These are phyloP conservation scores for Aspergillus pseudoviridinutans DNA, from an alignment of 2,329 filamentous ascomycete genomes.

Conservation along the genomic window DNA sequence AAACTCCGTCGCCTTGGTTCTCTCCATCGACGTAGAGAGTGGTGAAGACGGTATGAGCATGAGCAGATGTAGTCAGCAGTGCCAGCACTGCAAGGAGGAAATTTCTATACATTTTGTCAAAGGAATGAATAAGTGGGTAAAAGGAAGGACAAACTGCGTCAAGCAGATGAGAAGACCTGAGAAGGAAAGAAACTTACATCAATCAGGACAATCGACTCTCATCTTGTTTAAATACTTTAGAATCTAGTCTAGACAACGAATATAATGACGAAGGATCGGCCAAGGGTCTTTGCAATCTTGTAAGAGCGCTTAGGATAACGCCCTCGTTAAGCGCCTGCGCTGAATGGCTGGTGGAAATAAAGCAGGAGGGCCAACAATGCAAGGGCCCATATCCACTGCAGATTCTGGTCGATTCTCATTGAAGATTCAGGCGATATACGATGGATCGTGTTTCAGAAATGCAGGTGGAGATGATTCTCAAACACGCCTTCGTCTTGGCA, in stretches of 20 bases:
- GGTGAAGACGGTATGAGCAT: conserved; percentile 61
- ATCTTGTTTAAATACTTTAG: background rate
- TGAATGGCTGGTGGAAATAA: background rate
- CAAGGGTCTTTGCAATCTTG: background rate
- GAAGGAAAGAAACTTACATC: background rate
- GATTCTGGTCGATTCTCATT: background rate
- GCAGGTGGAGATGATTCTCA: background rate
- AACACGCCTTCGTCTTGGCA: background rate
- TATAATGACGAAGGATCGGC: background rate
- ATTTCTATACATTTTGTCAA: background rate
- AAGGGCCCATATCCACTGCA: background rate
- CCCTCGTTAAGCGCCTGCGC: background rate
- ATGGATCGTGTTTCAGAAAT: background rate
- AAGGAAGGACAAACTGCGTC: background rate
- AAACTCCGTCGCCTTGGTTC: conserved; percentile 67
- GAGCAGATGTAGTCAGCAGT: background rate
- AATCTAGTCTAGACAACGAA: too few species aligned
- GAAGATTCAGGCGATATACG: background rate
- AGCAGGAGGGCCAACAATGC: background rate
- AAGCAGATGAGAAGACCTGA: background rate
- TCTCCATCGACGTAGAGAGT: conserved; percentile 60
- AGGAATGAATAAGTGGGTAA: background rate
- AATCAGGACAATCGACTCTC: background rate
- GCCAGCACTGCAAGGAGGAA: background rate
- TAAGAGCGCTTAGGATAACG: background rate